phyloP scores from a whole-genome alignment of 2,329 filamentous ascomycete species.

The Emergomyces africanus region DNA sequence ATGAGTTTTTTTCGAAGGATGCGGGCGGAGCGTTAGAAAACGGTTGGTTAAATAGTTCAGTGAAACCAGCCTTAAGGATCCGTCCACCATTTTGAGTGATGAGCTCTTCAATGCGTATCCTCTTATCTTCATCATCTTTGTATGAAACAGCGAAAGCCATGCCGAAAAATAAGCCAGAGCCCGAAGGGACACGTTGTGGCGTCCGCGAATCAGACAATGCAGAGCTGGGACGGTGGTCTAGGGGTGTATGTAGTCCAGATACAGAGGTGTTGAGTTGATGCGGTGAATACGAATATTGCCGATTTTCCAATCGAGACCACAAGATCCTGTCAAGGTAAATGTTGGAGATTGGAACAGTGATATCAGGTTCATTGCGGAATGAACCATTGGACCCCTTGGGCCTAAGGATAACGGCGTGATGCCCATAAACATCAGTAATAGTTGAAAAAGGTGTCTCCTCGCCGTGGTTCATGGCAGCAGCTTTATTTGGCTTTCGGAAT shows the following conservation, averaged over 20 bases:
- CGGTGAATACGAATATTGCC: slow-evolving; percentile 22
- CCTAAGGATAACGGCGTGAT: slow-evolving; percentile 28
- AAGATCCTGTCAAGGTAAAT: slow-evolving; percentile 36
- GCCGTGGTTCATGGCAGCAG: slow-evolving; percentile 12
- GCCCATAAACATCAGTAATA: slow-evolving; percentile 26
- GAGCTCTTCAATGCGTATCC: slow-evolving; percentile 44
- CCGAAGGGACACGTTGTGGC: slow-evolving; percentile 24
- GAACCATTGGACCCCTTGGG: slow-evolving; percentile 32
- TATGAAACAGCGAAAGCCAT: slow-evolving; percentile 88
- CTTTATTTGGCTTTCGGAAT: slow-evolving; percentile 24
- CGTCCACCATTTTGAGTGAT: slow-evolving; percentile 61
- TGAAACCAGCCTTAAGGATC: slow-evolving; percentile 63
- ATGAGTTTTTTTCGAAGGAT: neutral
- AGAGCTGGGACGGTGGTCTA: slow-evolving; percentile 27
- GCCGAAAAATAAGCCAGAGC: slow-evolving; percentile 50
- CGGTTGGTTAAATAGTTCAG: slow-evolving; percentile 56
- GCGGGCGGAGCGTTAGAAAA: slow-evolving; percentile 13
- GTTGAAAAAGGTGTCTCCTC: slow-evolving; percentile 5
- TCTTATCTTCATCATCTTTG: slow-evolving; percentile 42
- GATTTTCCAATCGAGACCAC: slow-evolving; percentile 34
- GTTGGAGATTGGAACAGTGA: slow-evolving; percentile 31
- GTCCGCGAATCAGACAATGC: slow-evolving; percentile 39
- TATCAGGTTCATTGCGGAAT: slow-evolving; percentile 20
- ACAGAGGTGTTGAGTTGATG: slow-evolving; percentile 10
- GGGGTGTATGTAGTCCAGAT: slow-evolving; percentile 24